phyloP scores from a whole-genome alignment of 2,329 filamentous ascomycete genomes.

The Cryphonectria japonica region DNA sequence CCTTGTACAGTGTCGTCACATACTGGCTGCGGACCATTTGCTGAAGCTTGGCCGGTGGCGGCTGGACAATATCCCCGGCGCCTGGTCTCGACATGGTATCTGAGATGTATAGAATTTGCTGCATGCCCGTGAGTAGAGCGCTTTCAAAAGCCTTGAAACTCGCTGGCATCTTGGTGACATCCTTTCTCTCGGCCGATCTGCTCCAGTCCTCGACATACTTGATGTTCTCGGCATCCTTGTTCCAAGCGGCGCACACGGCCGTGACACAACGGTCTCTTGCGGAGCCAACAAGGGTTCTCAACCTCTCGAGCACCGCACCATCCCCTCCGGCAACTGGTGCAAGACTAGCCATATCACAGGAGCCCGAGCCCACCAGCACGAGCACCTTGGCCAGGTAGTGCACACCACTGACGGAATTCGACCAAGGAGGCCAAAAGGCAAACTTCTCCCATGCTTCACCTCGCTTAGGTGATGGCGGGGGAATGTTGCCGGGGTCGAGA shows the following conservation, averaged over 20 bases:
- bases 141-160: constrained; percentile 86
- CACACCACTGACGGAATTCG: constrained; percentile 90
- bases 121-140: constrained; percentile 80
- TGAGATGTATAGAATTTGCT: constrained; percentile 92
- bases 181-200: constrained; percentile 76
- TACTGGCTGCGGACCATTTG: constrained; percentile 93
- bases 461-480: constrained; percentile 73
- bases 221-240: constrained; percentile 88
- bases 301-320: constrained; percentile 66
- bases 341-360: constrained; percentile 81
- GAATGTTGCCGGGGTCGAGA: constrained; percentile 77
- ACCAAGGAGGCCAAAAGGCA: constrained; percentile 94
- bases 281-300: constrained; percentile 75
- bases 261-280: constrained; percentile 84
- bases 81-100: constrained; percentile 79
- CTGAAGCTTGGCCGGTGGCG: constrained; percentile 83
- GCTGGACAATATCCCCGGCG: constrained; percentile 76
- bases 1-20: constrained; percentile 91
- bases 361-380: constrained; percentile 80
- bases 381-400: constrained; percentile 86
- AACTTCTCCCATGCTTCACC: constrained; percentile 92
- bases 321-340: constrained; percentile 62
- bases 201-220: constrained; percentile 95
- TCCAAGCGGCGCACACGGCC: constrained; percentile 89
- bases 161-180: constrained; percentile 88